These are phyloP conservation scores for Boechera retrofracta DNA, from an alignment of 345 rosid genomes.

Conservation along the genomic window DNA sequence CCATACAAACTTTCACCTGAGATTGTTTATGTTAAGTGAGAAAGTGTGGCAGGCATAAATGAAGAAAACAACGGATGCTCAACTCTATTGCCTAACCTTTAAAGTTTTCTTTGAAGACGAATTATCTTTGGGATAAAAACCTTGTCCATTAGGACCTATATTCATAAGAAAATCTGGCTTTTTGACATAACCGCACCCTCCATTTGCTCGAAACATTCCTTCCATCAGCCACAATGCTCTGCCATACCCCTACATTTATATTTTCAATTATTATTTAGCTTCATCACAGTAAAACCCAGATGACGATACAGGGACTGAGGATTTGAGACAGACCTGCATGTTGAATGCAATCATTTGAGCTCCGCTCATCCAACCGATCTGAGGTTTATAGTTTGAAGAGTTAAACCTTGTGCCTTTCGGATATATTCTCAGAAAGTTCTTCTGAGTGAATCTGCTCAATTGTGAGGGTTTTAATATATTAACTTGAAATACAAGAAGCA, in stretches of 20 bases:
- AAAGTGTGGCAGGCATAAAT: neutral
- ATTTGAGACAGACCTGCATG: slow-evolving; percentile 70
- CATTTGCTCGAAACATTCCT: slow-evolving; percentile 91
- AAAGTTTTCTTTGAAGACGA: slow-evolving; percentile 58
- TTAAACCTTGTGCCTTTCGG: slow-evolving; percentile 64
- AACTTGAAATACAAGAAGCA: slow-evolving; percentile 15
- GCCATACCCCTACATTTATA: slow-evolving; percentile 65
- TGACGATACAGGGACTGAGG: neutral
- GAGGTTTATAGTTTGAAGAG: slow-evolving; percentile 71
- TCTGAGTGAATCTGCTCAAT: slow-evolving; percentile 53
- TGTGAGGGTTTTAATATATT: neutral
- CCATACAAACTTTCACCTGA: slow-evolving; percentile 81
- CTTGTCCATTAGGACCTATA: slow-evolving; percentile 46
- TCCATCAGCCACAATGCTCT: slow-evolving; percentile 89
- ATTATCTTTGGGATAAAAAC: slow-evolving; percentile 60
- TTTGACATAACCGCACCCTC: slow-evolving; percentile 91
- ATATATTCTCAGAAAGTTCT: slow-evolving; percentile 60
- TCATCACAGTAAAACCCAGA: neutral
- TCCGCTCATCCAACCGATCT: slow-evolving; percentile 72
- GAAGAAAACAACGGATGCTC: neutral
- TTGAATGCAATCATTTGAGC: slow-evolving; percentile 94
- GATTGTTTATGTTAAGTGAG: slow-evolving; percentile 27
- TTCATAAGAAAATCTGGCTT: slow-evolving; percentile 76
- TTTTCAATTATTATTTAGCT: neutral
- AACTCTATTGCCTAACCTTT: slow-evolving; percentile 53